Evolutionary conservation across 345 rosid genomes (phyloP), one percentile per base, ranked within the genome.

Genomic region (Barbarea vulgaris): DNA sequence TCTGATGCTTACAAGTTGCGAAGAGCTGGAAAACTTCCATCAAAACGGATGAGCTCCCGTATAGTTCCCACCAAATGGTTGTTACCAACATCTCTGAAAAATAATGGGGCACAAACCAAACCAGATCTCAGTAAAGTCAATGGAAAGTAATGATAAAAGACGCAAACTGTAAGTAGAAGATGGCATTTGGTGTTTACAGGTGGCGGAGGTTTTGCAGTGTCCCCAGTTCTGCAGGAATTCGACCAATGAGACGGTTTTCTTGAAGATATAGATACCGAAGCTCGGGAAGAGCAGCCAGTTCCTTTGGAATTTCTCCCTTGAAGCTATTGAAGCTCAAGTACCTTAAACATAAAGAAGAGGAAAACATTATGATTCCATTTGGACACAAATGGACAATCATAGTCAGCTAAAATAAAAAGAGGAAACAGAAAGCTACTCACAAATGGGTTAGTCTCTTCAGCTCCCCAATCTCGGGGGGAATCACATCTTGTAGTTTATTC

Each of bases 51-150:
- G 72, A 94, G 88, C 78, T 94, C 97, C 70, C 98, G 77, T 33
- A 94, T 84, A 6, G 97, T 94, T 75, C 98, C 97, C 44, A 94
- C 96, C 84, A 94, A 78, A 85, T 90, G 97, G 69, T 91, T 94
- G 85, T 89, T 91, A 25, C 98, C 96, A 67, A 86, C 89, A 90
- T 94, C 97, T 87, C 96, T 94, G 81, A 17, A 56, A 51, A 70
- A 47, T 10, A 57, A 56, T 19, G 34, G 61, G 69, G 39, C 37
- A 78, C 19, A 79, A 39, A 41, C 60, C 25, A 77, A 52, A 59
- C 9, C 34, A 22, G 5, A 48, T 34, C 5, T 53, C 60, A 55
- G 67, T 70, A 37, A 33, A 9, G 17, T 5, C 11, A 53, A 17
- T 9, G 41, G 60, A 42, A 14, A 52, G 3, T 61, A 39, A 65